A percentile compares a stretch with the other conserved stretches of the same genome.
Conservation (phyloP, 805 yeast genomes). For the Candida quercuum region DNA sequence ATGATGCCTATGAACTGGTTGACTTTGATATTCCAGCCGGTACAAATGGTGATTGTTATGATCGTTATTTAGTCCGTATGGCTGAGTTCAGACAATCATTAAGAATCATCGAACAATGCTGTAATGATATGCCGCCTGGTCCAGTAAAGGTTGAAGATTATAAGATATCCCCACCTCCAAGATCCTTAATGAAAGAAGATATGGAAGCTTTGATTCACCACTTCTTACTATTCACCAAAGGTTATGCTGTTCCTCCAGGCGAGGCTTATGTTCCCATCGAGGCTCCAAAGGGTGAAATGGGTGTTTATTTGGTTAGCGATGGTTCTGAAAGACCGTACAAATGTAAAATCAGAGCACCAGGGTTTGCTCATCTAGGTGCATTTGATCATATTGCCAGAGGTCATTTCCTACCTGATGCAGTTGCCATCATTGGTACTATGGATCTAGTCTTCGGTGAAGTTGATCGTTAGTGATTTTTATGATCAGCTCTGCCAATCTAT, state of each 20-base stretch:
- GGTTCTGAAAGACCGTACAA: conserved; percentile 88
- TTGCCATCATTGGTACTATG: conserved; percentile 92
- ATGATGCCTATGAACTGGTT: conserved; percentile 82
- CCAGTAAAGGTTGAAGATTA: conserved; percentile 88
- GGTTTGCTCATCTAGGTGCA: conserved; percentile 85
- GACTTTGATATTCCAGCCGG: conserved; percentile 89
- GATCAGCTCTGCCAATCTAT: not conserved
- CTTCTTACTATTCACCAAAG: conserved; percentile 82
- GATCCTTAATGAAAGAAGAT: conserved; percentile 79
- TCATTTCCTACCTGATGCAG: conserved; percentile 85
- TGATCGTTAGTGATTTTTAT: conserved; percentile 75
- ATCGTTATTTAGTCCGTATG: conserved; percentile 84
- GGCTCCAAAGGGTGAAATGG: conserved; percentile 96
- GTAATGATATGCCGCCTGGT: conserved; percentile 88
- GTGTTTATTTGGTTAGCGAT: conserved; percentile 81
- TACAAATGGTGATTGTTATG: conserved; percentile 84
- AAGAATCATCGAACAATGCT: conserved; percentile 85
- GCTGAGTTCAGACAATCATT: conserved; percentile 88
- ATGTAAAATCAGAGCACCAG: conserved; percentile 93
- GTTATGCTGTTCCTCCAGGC: conserved; percentile 84
- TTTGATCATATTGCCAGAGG: conserved; percentile 85
- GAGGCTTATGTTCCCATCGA: conserved; percentile 89
- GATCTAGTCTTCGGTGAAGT: conserved; percentile 93
- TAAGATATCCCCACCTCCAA: conserved; percentile 79
- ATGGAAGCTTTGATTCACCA: conserved; percentile 92